These are phyloP conservation scores for Calonectria hawksworthii DNA, from an alignment of 2,329 filamentous ascomycete genomes.

Conservation along the genomic window DNA sequence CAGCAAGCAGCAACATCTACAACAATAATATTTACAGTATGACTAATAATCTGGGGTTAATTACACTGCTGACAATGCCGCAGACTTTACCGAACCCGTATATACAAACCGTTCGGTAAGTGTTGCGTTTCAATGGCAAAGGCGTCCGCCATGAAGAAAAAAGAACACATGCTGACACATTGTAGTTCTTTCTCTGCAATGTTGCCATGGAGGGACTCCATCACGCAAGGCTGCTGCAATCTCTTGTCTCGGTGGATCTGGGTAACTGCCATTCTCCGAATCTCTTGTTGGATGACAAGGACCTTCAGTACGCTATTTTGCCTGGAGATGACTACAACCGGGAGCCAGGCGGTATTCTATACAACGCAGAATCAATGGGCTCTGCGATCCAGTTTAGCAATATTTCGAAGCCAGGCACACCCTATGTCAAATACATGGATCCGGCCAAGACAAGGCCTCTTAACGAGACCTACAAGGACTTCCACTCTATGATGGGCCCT, in stretches of 20 bases:
- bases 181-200: not conserved
- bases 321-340: constrained; percentile 23
- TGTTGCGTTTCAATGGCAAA: not conserved
- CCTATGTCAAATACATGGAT: not conserved
- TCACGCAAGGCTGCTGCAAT: constrained; percentile 24
- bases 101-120: not conserved
- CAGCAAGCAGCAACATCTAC: not conserved
- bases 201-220: constrained; percentile 14
- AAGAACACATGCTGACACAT: not conserved
- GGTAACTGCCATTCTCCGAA: constrained; percentile 17
- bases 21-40: not conserved
- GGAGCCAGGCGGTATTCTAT: not conserved
- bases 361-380: not conserved
- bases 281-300: not conserved
- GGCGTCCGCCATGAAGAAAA: too few relatives aligned
- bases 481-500: not conserved
- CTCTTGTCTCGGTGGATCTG: constrained; percentile 23
- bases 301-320: constrained; percentile 24
- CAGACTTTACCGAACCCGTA: not conserved
- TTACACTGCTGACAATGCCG: not conserved
- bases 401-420: constrained; percentile 13
- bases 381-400: not conserved
- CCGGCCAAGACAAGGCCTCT: not conserved
- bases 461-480: constrained; percentile 20
- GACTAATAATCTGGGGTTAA: not conserved